Percentiles rank a stretch among this genome's conserved stretches.
Evolutionary conservation across 768 basidiomycete species (phyloP).

Genomic region (Mycena polygramma): DNA sequence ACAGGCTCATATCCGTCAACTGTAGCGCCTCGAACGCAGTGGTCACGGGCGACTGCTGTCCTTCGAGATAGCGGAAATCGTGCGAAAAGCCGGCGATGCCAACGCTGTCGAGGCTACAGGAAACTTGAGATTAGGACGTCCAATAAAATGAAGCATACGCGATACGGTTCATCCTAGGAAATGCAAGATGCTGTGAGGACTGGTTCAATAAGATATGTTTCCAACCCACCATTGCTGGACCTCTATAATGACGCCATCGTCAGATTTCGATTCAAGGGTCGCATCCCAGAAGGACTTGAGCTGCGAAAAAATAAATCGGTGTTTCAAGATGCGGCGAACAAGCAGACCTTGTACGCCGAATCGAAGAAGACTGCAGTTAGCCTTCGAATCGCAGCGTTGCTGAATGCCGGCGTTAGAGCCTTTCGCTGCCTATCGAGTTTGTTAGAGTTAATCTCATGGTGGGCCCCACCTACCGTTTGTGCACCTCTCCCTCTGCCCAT

Average conservation of each 20-base stretch:
- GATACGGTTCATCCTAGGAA: constrained; percentile 54
- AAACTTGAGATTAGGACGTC: no score
- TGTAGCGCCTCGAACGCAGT: constrained; percentile 43
- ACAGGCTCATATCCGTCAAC: background rate
- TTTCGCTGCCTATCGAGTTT: constrained; percentile 49
- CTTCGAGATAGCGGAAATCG: constrained; percentile 50
- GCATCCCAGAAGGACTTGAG: constrained; percentile 35
- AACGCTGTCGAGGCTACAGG: constrained; percentile 55
- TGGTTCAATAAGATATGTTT: constrained; percentile 6
- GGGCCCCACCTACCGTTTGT: constrained; percentile 36
- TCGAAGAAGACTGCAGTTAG: constrained; percentile 55
- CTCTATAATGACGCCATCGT: constrained; percentile 45
- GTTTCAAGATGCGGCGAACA: background rate
- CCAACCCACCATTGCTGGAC: constrained; percentile 48
- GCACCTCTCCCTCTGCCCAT: constrained; percentile 40
- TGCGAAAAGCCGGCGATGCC: constrained; percentile 62
- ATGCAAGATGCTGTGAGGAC: background rate
- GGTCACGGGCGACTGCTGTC: constrained; percentile 45
- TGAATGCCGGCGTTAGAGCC: constrained; percentile 56
- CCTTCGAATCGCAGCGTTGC: constrained; percentile 53
- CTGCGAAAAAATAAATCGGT: constrained; percentile 1
- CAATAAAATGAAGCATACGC: constrained; percentile 43
- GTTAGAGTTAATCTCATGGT: background rate
- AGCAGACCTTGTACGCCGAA: constrained; percentile 55
- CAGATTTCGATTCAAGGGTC: constrained; percentile 21